Evolutionary conservation across 108 stramenopile genomes (phyloP), one percentile per base, ranked within the genome.

Genomic region (Mayamaea pseudoterrestris): DNA sequence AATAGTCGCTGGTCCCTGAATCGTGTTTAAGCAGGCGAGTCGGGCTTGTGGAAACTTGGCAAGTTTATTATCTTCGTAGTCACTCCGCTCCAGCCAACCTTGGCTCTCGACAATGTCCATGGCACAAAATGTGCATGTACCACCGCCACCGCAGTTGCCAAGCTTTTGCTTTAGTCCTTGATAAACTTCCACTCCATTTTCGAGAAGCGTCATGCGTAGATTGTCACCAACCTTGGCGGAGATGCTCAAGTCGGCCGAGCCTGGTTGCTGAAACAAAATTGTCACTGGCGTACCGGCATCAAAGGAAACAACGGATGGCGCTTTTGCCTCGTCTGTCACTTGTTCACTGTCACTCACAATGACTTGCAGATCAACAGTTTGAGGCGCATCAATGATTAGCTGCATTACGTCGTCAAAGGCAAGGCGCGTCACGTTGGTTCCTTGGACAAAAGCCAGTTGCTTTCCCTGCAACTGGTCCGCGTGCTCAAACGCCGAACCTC

Each of bases 181-280:
- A 55, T 88, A 88, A 18, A 88, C 47, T 54, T 88, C 81, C 36
- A 88, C 44, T 6, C 81, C 60, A 40, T 88, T 83, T 37, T 64
- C 49, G 20, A 80, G 60, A 1, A 88, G 58, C 0, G 62, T 51
- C 43, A 69, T 57, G 27, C 86, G 59, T 30, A 88, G 48, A 40
- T 88, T 88, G 42, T 88, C 86, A n/a, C 86, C 86, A 8, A 88
- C 86, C 21, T 66, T 74, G 24, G 70, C 79, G 12, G 71, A 37
- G 3, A 88, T 40, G 6, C 54, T 49, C 3, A 63, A 56, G 24
- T 78, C 73, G 1, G 55, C 28, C 25, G 56, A 65, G 9, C 69
- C 76, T n/a, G 73, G 70, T 41, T 76, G 72, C 3, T 70, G 36
- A 7, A 83, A 78, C 22, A 41, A 66, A 27, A 88, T 81, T 24